These are phyloP conservation scores for Lathyrus sativus DNA, from an alignment of 306 rosid genomes.

Conservation along the genomic window DNA sequence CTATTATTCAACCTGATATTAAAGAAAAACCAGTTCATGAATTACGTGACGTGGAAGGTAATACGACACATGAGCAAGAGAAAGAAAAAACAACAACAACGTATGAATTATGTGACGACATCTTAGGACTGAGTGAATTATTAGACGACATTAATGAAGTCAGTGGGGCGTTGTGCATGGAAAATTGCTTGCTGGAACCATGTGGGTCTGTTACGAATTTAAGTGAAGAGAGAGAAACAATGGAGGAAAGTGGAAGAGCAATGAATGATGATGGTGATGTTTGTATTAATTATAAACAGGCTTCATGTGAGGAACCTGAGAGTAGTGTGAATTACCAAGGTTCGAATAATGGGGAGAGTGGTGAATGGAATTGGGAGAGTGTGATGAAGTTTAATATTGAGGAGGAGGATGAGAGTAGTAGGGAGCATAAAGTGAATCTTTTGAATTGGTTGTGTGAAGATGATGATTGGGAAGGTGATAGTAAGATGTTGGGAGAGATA, in stretches of 20 bases:
- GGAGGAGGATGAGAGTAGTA: neutral
- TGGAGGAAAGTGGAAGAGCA: slow-evolving; percentile 17
- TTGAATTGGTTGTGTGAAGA: slow-evolving; percentile 53
- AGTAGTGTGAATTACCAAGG: slow-evolving; percentile 8
- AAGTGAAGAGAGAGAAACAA: slow-evolving; percentile 47
- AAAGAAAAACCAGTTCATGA: slow-evolving; percentile 18
- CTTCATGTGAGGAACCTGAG: slow-evolving; percentile 26
- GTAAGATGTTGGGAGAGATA: slow-evolving; percentile 36
- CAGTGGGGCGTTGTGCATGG: slow-evolving; percentile 39
- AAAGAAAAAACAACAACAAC: neutral
- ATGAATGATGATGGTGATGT: neutral
- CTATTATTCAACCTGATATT: neutral
- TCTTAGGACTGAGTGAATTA: slow-evolving; percentile 14
- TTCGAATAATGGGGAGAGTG: slow-evolving; percentile 20
- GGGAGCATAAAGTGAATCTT: slow-evolving; percentile 37
- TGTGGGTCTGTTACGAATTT: slow-evolving; percentile 41
- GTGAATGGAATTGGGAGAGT: slow-evolving; percentile 56
- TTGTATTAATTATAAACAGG: neutral
- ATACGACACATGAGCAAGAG: neutral
- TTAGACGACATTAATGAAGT: slow-evolving; percentile 35
- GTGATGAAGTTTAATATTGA: slow-evolving; percentile 25
- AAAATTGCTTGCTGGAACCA: slow-evolving; percentile 27
- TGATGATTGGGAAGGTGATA: slow-evolving; percentile 45
- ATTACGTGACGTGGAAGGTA: neutral
- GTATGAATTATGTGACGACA: neutral